These are phyloP conservation scores for Physcomitrium patens DNA, from an alignment of 225 moss, liverwort and hornwort species.

Conservation along the genomic window DNA sequence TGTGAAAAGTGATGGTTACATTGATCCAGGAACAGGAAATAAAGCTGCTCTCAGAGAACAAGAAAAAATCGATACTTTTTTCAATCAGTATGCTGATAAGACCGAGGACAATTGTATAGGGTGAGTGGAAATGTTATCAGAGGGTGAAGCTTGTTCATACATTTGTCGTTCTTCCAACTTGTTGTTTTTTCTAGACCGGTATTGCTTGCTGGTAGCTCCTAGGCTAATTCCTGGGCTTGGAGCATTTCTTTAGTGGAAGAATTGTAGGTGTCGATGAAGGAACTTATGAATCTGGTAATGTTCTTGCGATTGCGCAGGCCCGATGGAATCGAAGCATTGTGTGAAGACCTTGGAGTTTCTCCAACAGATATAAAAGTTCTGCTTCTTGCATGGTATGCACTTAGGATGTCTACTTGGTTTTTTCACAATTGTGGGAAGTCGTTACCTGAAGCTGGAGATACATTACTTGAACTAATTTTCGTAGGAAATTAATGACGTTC, in stretches of 20 bases:
- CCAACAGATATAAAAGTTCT: constrained; percentile 89
- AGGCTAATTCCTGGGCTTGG: neutral
- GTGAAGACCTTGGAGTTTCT: constrained; percentile 82
- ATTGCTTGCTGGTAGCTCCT: neutral
- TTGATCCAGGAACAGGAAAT: constrained; percentile 61
- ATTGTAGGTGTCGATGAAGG: neutral
- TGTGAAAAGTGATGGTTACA: constrained; percentile 19
- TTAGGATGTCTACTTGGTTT: neutral
- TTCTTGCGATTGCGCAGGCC: constrained; percentile 60
- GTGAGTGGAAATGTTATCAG: constrained; percentile 43
- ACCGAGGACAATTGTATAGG: constrained; percentile 85
- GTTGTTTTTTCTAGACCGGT: neutral
- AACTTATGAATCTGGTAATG: constrained; percentile 14
- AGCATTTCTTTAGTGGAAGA: constrained; percentile 1
- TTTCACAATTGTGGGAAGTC: constrained; percentile 3
- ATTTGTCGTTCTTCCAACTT: neutral
- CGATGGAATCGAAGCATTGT: constrained; percentile 90
- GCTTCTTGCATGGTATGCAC: constrained; percentile 85
- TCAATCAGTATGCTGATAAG: constrained; percentile 87
- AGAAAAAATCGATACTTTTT: constrained; percentile 92
- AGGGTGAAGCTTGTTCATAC: neutral
- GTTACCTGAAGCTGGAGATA: constrained; percentile 14
- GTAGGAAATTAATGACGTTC: constrained; percentile 1
- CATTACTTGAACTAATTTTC: neutral
- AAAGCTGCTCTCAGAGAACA: constrained; percentile 90